phyloP scores from a whole-genome alignment of 352 stramenopile species.

The Phytophthora colocasiae region DNA sequence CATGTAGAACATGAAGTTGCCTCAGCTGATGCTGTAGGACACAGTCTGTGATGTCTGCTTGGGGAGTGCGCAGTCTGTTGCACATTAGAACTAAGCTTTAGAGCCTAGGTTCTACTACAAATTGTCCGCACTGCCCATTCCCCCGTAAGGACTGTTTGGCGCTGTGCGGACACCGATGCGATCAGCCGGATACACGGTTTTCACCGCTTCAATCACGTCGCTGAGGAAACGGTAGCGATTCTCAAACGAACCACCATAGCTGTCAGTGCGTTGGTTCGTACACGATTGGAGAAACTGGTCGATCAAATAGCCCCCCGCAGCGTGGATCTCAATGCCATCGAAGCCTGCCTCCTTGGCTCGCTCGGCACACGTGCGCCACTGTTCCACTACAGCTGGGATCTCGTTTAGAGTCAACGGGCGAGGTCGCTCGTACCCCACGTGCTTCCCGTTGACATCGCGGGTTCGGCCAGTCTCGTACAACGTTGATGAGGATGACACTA shows the following conservation, averaged over 20 bases:
- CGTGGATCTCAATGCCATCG: constrained; percentile 53
- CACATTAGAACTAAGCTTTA: too few species aligned
- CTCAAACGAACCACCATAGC: constrained; percentile 82
- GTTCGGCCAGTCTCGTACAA: constrained; percentile 30
- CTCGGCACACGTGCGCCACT: constrained; percentile 66
- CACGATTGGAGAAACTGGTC: constrained; percentile 57
- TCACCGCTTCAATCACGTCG: constrained; percentile 63
- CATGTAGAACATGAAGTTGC: too few species aligned
- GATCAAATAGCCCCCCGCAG: constrained; percentile 90
- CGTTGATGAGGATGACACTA: constrained; percentile 50
- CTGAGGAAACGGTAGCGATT: constrained; percentile 74
- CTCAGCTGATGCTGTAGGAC: too few species aligned
- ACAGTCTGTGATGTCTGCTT: too few species aligned
- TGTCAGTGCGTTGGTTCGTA: constrained; percentile 76
- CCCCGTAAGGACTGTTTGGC: constrained; percentile 37
- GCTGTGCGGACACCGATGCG: constrained; percentile 40
- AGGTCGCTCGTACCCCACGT: constrained; percentile 16
- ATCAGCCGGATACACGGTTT: constrained; percentile 28
- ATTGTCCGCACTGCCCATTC: constrained; percentile 40
- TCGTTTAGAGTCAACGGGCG: constrained; percentile 35
- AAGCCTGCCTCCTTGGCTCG: constrained; percentile 76
- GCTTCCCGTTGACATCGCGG: constrained; percentile 28
- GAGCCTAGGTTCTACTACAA: too few species aligned
- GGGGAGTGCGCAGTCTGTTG: too few species aligned
- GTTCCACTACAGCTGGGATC: constrained; percentile 59